Conservation (phyloP, 2,329 filamentous ascomycete genomes). For the Leptographium lundbergii region DNA sequence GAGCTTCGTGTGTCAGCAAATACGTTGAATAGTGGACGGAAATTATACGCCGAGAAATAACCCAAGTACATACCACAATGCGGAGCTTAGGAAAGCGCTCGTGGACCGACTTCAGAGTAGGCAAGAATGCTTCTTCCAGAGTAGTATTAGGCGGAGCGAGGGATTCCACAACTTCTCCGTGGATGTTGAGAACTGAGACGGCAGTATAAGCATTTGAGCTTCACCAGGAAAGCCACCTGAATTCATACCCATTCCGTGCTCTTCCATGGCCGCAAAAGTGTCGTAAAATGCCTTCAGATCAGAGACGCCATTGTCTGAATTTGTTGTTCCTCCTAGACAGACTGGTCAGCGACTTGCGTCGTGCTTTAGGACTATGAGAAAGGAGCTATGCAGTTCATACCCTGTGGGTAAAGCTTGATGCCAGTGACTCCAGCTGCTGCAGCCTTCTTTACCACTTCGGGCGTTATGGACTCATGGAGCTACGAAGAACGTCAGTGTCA, state of each 20-base stretch:
- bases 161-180: conserved; percentile 56
- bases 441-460: conserved; percentile 59
- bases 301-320: conserved; percentile 56
- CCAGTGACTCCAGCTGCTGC: conserved; percentile 56
- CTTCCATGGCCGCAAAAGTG: conserved; percentile 83
- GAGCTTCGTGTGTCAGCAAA: conserved; percentile 1
- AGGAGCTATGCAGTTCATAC: conserved; percentile 7
- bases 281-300: conserved; percentile 59
- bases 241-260: conserved; percentile 45
- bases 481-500: conserved; percentile 3
- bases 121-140: conserved; percentile 61
- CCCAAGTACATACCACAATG: conserved; percentile 32
- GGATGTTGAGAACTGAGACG: conserved; percentile 49
- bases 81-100: conserved; percentile 59
- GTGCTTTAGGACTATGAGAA: background rate
- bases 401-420: conserved; percentile 53
- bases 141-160: conserved; percentile 24
- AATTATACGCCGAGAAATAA: background rate
- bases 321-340: conserved; percentile 44
- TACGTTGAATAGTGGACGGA: background rate
- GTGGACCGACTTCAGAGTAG: conserved; percentile 63
- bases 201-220: background rate
- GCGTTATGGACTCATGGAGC: conserved; percentile 47
- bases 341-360: background rate
- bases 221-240: background rate